Evolutionary conservation across 2,329 filamentous ascomycete species (phyloP), one percentile per base, ranked within the genome.

Genomic region (Didymella arachidicola): DNA sequence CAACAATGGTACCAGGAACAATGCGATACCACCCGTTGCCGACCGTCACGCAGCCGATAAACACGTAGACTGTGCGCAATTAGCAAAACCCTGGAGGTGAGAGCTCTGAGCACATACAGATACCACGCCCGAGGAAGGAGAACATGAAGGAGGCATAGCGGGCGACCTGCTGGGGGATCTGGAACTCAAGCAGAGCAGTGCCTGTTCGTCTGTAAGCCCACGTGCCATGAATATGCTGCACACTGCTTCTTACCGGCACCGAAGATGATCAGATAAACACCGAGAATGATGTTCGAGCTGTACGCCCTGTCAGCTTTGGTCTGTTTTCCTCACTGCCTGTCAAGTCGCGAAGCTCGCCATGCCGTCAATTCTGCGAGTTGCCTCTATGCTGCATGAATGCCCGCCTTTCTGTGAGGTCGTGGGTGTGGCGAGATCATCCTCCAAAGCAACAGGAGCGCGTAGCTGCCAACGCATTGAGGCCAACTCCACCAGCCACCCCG

Each of bases 131-230:
- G 69, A 98, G 81, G 84, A 99, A 98, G 57, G 92, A 96, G 84
- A 98, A 98, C 79, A 98, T 89, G 84, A 99, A 99, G 11, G 92
- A 96, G 53, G 93, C 94, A 82, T 98, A 97, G 80, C 92, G 89
- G 58, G 93, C 90, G 53, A 97, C 85, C 77, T 97, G 93, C 59
- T 93, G 92, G 49, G 95, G 94, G 70, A 97, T 94, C 79, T 97
- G 90, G 82, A 98, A 96, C 80, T 99, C 95, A 61, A 82, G 78
- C 30, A 80, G 70, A 41, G 83, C 89, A 65, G 91, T 89, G 66
- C 86, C 88, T 90, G 43, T 45, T 18, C 3, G n/a, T n/a, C 22
- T 36, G 51, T 75, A 62, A 60, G 39, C 41, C 42, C 2, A 26
- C 25, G 7, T 38, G 18, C 22, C n/a, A 22, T 26, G 1, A 22